Conservation (phyloP, 2,329 filamentous ascomycete genomes). For the Sodiomyces alkalinus region DNA sequence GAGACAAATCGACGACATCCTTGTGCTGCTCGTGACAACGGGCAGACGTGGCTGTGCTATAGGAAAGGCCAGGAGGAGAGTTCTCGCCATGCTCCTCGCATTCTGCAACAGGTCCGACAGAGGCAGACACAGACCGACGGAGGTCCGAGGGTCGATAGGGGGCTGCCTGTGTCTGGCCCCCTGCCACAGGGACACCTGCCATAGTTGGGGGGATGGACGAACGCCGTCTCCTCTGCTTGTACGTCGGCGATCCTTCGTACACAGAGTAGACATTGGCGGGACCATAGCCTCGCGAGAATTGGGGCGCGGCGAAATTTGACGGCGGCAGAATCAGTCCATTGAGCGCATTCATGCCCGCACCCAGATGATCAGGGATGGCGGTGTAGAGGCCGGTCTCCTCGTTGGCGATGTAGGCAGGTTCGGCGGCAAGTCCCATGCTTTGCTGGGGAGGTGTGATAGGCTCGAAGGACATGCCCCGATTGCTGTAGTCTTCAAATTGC, state of each 20-base stretch:
- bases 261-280: conserved; percentile 80
- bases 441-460: conserved; percentile 93
- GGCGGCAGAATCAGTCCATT: conserved; percentile 83
- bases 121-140: conserved; percentile 76
- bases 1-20: conserved; percentile 69
- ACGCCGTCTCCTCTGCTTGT: conserved; percentile 89
- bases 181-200: conserved; percentile 51
- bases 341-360: conserved; percentile 56
- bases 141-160: conserved; percentile 78
- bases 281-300: conserved; percentile 62
- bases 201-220: conserved; percentile 81
- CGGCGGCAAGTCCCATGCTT: conserved; percentile 61
- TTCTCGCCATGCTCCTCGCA: conserved; percentile 65
- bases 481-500: conserved; percentile 95
- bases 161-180: conserved; percentile 36
- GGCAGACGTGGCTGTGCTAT: conserved; percentile 53
- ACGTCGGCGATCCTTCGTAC: conserved; percentile 94
- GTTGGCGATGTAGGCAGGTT: conserved; percentile 95
- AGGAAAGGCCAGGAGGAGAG: conserved; percentile 63
- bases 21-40: conserved; percentile 54
- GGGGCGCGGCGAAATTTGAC: conserved; percentile 65
- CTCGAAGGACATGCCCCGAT: conserved; percentile 89
- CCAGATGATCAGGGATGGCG: conserved; percentile 75
- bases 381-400: conserved; percentile 95
- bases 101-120: conserved; percentile 69